Base-by-base conservation (phyloP, 2,329 filamentous ascomycete species). In the Arthrobotrys conoides region DNA sequence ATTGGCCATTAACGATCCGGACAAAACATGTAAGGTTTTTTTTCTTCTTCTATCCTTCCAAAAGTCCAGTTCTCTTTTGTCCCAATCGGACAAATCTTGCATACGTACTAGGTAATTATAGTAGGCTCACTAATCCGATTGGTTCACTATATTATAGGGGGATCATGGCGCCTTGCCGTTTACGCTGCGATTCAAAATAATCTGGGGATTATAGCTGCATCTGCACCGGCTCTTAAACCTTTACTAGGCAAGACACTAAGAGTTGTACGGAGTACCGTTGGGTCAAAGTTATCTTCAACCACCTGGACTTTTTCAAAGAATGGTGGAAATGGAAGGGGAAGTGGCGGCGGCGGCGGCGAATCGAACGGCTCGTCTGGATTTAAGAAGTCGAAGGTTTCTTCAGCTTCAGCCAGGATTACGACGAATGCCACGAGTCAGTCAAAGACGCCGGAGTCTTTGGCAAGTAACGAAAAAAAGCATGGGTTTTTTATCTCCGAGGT, bases 171-270 rank as follows among this genome's bases (percentile, higher is more conserved):
- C 12, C 64, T 79, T n/a, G 71, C 71, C 10, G 71, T 79, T n/a
- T 79, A 71, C 22, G 66, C 76, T 18, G 59, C 65, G 0, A 64
- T 79, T n/a, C 64, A 79, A 41, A 79, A 73, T 41, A 75, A 75
- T 38, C 41, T 79, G 41, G 76, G 70, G 18, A 79, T 79, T 5
- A 79, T 79, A 67, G 76, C 76, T 30, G 76, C 76, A 20, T 79
- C 76, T 9, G 71, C 76, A n/a, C 70, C 76, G 16, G 57, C 76
- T 18, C 59, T 79, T 4, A 79, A 75, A 41, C 76, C 76, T 10
- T 22, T 79, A 18, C 10, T 78, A 8, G 75, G 75, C 14, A 78
- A 61, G 48, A 71, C 68, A n/a, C 55, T 46, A 14, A 57, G 48
- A 18, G 71, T 48, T n/a, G 63, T 78, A 10, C 71, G 67, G 16